phyloP scores from a whole-genome alignment of 805 yeast species.

The Wickerhamiella hasegawae region DNA sequence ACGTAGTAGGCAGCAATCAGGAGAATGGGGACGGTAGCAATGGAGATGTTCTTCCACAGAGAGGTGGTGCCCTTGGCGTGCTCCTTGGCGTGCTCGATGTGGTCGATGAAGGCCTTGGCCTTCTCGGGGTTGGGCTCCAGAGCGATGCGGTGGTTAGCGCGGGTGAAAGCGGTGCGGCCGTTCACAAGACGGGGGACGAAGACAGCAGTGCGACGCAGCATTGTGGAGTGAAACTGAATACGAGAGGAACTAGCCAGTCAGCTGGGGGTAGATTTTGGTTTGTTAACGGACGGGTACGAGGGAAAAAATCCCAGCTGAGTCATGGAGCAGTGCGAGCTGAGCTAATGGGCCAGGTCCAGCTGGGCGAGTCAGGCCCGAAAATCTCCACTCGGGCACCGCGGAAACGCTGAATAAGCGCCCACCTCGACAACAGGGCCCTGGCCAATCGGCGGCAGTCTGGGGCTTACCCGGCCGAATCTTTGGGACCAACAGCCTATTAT shows the following conservation, averaged over 20 bases:
- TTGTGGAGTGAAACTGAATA: no score
- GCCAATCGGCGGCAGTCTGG: no score
- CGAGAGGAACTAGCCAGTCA: no score
- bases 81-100: constrained; percentile 46
- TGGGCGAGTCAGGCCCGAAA: constrained; percentile 1
- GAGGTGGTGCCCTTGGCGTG: constrained; percentile 67
- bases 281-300: no score
- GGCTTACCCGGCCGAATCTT: constrained; percentile 3
- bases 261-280: no score
- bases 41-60: constrained; percentile 75
- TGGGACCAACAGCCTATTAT: constrained; percentile 4
- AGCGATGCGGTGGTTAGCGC: constrained; percentile 15
- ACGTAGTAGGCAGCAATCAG: constrained; percentile 65
- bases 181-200: neutral
- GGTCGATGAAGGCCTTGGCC: constrained; percentile 53
- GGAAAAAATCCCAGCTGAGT: no score
- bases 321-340: no score
- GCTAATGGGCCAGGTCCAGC: no score
- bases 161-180: constrained; percentile 8
- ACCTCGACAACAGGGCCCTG: no score
- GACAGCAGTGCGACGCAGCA: neutral
- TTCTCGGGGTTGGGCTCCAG: constrained; percentile 34
- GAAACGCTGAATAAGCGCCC: no score
- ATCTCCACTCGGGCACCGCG: neutral
- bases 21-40: constrained; percentile 74